Conservation (phyloP, 805 yeast species). For the Yarrowia sp. region DNA sequence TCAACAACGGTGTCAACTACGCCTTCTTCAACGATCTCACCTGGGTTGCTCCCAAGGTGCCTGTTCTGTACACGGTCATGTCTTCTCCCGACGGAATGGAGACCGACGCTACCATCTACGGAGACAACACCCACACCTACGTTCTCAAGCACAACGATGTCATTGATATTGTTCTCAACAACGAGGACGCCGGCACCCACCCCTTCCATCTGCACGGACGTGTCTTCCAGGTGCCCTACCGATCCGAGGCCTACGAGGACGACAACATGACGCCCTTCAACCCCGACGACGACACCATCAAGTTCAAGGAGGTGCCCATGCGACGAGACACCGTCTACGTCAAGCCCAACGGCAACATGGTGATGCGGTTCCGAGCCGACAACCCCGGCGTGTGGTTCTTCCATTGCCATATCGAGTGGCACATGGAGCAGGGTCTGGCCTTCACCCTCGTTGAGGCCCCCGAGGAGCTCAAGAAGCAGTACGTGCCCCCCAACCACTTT, state of each 20-base stretch:
- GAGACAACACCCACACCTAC: constrained; percentile 77
- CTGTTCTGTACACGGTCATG: constrained; percentile 79
- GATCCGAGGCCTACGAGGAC: constrained; percentile 68
- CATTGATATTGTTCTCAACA: constrained; percentile 83
- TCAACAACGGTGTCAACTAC: constrained; percentile 86
- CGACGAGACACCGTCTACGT: constrained; percentile 82
- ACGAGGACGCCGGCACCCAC: constrained; percentile 88
- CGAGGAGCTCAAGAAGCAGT: constrained; percentile 56
- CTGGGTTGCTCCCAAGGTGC: constrained; percentile 82
- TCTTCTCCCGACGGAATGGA: constrained; percentile 62
- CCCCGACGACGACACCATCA: constrained; percentile 56
- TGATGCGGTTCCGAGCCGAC: constrained; percentile 84
- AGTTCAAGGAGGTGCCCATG: constrained; percentile 78
- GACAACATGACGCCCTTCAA: constrained; percentile 65
- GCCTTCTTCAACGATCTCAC: constrained; percentile 95
- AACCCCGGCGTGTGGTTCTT: constrained; percentile 99
- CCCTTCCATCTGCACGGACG: constrained; percentile 99
- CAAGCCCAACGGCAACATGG: constrained; percentile 83
- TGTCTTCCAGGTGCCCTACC: constrained; percentile 78
- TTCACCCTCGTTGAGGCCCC: constrained; percentile 86
- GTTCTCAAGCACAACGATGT: constrained; percentile 72
- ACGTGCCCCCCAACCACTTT: constrained; percentile 65
- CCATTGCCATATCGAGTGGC: constrained; percentile 99
- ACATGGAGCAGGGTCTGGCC: constrained; percentile 92
- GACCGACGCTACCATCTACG: constrained; percentile 69